Base-by-base conservation (phyloP, 2,329 filamentous ascomycete genomes). In the Colletotrichum orbiculare region DNA sequence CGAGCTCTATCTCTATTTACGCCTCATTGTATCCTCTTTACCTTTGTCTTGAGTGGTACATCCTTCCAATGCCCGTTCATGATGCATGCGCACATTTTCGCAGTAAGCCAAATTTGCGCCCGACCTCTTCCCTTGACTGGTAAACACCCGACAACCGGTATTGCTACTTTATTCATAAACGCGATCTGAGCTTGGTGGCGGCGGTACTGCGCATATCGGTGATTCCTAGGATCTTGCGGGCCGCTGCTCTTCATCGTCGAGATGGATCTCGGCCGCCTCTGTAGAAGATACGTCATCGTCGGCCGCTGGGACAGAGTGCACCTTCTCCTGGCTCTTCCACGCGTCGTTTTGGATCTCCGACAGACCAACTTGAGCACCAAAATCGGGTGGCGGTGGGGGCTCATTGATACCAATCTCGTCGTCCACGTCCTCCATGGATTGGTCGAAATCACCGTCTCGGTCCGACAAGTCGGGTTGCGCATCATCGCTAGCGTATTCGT, bases 181-280 rank as follows among this genome's bases (percentile, higher is more conserved):
- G 25, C 25, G 25, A 25, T 25, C 25, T 25, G 4, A 25, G 25
- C 25, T 25, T 25, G 25, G 25, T 25, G 25, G 25, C 54, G 38
- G 43, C 17, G 10, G 5, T 15, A 25, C 12, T 34, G 33, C 13
- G 25, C 34, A 37, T 33, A 33, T 9, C 37, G 35, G 17, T 38
- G 47, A 34, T 38, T 37, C 41, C 54, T 64, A 64, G 12, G 60
- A 38, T 38, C 64, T 41, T 43, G 58, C 9, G 15, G 41, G 57
- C 6, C 57, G 64, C n/a, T 64, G 53, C 11, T 78, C 74, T 13
- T 79, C 77, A 50, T 80, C 80, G 45, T 81, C 81, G 17, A 85
- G 70, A 65, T 83, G 81, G 48, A 85, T 85, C 71, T 85, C 83
- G 8, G 82, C 74, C 7, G 83, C 82, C 45, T 82, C 81, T 38